A percentile compares a stretch with the other conserved stretches of the same genome.
Evolutionary conservation across 1,284 basidiomycete species (phyloP).

Genomic region (Phellinidium pouzarii): DNA sequence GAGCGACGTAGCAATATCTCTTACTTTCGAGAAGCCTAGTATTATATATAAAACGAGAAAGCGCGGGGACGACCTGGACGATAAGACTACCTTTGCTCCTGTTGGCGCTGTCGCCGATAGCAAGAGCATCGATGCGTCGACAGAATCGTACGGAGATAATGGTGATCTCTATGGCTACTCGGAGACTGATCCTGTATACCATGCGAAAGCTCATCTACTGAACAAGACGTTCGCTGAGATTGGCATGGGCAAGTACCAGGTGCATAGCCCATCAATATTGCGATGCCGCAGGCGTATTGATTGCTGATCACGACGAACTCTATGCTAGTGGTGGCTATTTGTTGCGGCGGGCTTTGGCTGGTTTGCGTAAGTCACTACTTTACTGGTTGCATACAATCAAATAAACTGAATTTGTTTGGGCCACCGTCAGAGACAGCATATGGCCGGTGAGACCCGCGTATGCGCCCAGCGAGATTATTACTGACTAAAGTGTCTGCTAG

Average conservation of each 20-base stretch:
- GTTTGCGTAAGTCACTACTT: constrained; percentile 48
- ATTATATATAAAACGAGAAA: background rate
- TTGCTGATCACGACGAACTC: background rate
- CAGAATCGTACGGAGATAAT: background rate
- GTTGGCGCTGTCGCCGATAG: constrained; percentile 14
- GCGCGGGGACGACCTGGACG: background rate
- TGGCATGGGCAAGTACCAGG: constrained; percentile 69
- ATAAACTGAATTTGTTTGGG: background rate
- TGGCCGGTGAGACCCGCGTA: constrained; percentile 36
- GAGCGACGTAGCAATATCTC: background rate
- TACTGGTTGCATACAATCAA: background rate
- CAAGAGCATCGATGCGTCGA: constrained; percentile 3
- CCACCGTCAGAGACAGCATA: constrained; percentile 34
- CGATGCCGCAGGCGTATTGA: background rate
- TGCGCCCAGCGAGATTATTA: constrained; percentile 10
- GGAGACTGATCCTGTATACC: constrained; percentile 54
- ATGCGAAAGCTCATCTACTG: constrained; percentile 53
- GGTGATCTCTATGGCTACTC: constrained; percentile 42
- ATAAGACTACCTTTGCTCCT: constrained; percentile 1
- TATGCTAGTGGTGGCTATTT: constrained; percentile 46
- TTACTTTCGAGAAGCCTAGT: background rate
- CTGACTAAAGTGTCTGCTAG: constrained; percentile 25
- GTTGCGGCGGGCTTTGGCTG: constrained; percentile 62
- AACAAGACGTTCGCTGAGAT: constrained; percentile 65
- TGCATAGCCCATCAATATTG: constrained; percentile 23